These are phyloP conservation scores for Mortierella antarctica DNA, from an alignment of 192 early-diverging fungal species.

Conservation along the genomic window DNA sequence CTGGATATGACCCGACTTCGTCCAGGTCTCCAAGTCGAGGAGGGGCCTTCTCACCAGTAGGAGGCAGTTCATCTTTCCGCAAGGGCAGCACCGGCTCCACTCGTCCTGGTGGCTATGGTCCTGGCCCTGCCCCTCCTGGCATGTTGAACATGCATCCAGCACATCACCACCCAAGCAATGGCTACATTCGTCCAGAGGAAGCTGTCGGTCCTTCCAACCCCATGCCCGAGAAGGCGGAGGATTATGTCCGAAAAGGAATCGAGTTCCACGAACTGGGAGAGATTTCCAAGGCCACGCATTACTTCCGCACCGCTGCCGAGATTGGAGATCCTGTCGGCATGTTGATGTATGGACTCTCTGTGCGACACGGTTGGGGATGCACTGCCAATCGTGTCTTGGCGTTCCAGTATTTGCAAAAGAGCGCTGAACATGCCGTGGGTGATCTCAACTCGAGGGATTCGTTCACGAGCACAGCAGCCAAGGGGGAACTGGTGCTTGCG, in stretches of 20 bases:
- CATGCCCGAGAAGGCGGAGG: conserved; percentile 59
- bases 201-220: conserved; percentile 47
- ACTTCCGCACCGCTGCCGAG: conserved; percentile 76
- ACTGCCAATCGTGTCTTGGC: conserved; percentile 71
- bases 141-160: conserved; percentile 46
- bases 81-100: background rate
- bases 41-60: background rate
- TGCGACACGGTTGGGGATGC: conserved; percentile 85
- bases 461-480: conserved; percentile 66
- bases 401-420: conserved; percentile 77
- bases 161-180: conserved; percentile 31
- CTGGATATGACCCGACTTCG: background rate
- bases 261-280: conserved; percentile 76
- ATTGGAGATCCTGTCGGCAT: conserved; percentile 71
- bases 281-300: conserved; percentile 75
- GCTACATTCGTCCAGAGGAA: conserved; percentile 49
- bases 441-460: conserved; percentile 67
- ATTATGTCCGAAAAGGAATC: conserved; percentile 74
- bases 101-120: background rate
- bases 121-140: background rate
- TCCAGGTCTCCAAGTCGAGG: background rate
- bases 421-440: conserved; percentile 71
- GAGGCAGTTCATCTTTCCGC: background rate
- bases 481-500: conserved; percentile 76
- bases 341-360: conserved; percentile 79